Percentiles rank a stretch among this genome's conserved stretches.
Evolutionary conservation across 148 eudicot genomes (phyloP).

Genomic region (Nyssa sinensis): DNA sequence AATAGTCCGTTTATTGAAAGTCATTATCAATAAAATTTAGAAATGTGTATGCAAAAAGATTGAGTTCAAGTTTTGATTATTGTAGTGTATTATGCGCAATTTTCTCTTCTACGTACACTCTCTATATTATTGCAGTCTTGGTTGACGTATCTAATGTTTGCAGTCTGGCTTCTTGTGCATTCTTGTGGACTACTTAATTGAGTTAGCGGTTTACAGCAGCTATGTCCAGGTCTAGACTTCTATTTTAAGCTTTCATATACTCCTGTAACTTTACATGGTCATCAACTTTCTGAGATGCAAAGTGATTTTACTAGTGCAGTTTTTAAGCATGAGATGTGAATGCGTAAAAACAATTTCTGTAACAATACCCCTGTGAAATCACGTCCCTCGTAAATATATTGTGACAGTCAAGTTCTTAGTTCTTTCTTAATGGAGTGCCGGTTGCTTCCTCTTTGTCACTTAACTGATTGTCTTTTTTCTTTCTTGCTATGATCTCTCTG

Average conservation of each 20-base stretch:
- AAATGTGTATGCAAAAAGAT: background rate
- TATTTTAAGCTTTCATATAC: background rate
- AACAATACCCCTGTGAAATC: too few relatives aligned
- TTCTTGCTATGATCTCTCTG: background rate
- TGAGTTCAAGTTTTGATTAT: background rate
- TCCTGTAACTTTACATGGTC: background rate
- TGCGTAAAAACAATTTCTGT: background rate
- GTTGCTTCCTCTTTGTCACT: too few relatives aligned
- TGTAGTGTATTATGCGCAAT: background rate
- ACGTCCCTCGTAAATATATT: background rate
- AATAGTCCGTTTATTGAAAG: too few relatives aligned
- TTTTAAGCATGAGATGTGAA: background rate
- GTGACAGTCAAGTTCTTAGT: background rate
- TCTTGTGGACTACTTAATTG: slow-evolving; percentile 40
- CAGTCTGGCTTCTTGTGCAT: slow-evolving; percentile 43
- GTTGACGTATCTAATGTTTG: slow-evolving; percentile 16
- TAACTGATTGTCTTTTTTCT: too few relatives aligned
- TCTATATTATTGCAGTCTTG: background rate
- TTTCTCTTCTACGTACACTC: background rate
- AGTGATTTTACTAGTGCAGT: background rate
- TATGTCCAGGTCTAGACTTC: slow-evolving; percentile 40
- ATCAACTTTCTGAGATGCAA: background rate
- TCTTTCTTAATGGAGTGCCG: background rate
- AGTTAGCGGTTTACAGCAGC: slow-evolving; percentile 39
- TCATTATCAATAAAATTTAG: background rate